Conservation (phyloP, 208 protist species). For the Leishmania turanica region DNA sequence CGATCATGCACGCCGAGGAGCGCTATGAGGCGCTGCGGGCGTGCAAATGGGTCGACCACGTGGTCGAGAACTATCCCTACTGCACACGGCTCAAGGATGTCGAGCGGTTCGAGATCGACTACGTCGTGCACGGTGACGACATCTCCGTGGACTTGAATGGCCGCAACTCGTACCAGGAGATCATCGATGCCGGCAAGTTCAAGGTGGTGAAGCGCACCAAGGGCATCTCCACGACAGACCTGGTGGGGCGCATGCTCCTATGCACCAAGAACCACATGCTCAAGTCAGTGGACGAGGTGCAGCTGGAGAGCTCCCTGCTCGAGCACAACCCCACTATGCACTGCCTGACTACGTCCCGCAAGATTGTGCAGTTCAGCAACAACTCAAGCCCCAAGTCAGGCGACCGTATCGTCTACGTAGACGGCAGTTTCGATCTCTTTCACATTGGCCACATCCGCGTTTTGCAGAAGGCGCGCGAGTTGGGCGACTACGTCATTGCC, state of each 20-base stretch:
- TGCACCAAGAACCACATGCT: slow-evolving; percentile 87
- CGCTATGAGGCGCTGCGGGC: slow-evolving; percentile 93
- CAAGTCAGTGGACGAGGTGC: slow-evolving; percentile 42
- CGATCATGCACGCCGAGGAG: slow-evolving; percentile 98
- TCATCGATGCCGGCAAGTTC: slow-evolving; percentile 92
- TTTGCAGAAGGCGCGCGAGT: slow-evolving; percentile 91
- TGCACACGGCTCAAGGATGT: slow-evolving; percentile 92
- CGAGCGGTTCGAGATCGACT: slow-evolving; percentile 95
- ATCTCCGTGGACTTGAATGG: slow-evolving; percentile 95
- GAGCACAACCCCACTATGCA: slow-evolving; percentile 33
- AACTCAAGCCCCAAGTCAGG: slow-evolving; percentile 69
- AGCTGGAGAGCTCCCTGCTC: slow-evolving; percentile 36
- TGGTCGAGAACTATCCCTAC: slow-evolving; percentile 96
- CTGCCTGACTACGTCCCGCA: slow-evolving; percentile 93
- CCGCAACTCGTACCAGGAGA: slow-evolving; percentile 94
- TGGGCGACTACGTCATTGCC: slow-evolving; percentile 96
- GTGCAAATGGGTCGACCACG: slow-evolving; percentile 99
- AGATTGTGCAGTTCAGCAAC: slow-evolving; percentile 97
- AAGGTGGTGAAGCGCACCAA: slow-evolving; percentile 95
- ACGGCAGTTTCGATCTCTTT: slow-evolving; percentile 98
- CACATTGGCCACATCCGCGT: slow-evolving; percentile 96
- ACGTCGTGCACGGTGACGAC: slow-evolving; percentile 98
- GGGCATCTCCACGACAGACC: slow-evolving; percentile 98
- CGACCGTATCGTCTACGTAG: slow-evolving; percentile 96
- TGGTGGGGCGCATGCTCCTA: slow-evolving; percentile 98